A percentile compares a stretch with the other conserved stretches of the same genome.
Evolutionary conservation across 805 yeast species (phyloP).

Genomic region (Candida glaebosa): DNA sequence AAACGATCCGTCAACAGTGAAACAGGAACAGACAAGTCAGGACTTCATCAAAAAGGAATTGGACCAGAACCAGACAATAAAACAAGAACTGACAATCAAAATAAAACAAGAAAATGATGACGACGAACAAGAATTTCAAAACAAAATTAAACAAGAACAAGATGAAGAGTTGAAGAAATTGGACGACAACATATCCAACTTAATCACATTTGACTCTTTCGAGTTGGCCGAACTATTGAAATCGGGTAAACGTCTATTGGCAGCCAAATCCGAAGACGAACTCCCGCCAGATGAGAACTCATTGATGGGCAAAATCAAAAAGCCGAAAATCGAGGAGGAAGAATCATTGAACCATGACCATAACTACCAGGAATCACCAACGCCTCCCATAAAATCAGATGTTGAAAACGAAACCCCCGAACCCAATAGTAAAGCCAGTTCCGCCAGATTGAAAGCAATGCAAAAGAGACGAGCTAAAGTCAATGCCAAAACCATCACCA

Average conservation of each 20-base stretch:
- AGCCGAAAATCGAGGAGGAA: conserved; percentile 23
- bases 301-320: conserved; percentile 45
- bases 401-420: conserved; percentile 10
- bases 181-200: conserved; percentile 36
- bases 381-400: conserved; percentile 9
- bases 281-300: conserved; percentile 11
- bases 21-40: conserved; percentile 16
- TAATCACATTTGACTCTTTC: conserved; percentile 51
- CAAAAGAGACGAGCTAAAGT: conserved; percentile 88
- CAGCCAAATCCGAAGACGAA: conserved; percentile 52
- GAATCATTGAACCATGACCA: conserved; percentile 8
- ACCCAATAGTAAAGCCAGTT: conserved; percentile 25
- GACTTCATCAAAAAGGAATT: conserved; percentile 13
- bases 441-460: conserved; percentile 86
- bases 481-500: conserved; percentile 51
- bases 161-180: conserved; percentile 41
- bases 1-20: conserved; percentile 39
- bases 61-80: conserved; percentile 2
- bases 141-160: conserved; percentile 34
- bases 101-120: conserved; percentile 18
- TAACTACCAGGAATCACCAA: conserved; percentile 1
- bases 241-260: conserved; percentile 55
- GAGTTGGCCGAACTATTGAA: conserved; percentile 45
- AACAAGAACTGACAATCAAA: conserved; percentile 8
- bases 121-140: conserved; percentile 9